A percentile compares a stretch with the other conserved stretches of the same genome.
Evolutionary conservation across 2,329 filamentous ascomycete genomes (phyloP).

Genomic region (Exophiala phaeomuriformis): DNA sequence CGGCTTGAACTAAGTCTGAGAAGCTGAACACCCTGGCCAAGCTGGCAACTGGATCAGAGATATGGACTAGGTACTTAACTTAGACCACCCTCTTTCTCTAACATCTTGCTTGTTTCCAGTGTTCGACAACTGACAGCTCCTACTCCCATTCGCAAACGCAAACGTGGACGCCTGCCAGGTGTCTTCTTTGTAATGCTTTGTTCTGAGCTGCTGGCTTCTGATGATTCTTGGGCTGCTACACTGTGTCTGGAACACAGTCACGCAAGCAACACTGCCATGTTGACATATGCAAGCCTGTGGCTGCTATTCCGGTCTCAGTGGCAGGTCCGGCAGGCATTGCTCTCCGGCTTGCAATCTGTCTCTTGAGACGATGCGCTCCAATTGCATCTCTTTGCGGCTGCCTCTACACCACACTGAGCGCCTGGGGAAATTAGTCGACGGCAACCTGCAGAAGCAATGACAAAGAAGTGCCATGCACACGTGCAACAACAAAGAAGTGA

Average conservation of each 20-base stretch:
- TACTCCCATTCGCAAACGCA: too few species aligned
- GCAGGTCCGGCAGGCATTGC: slow-evolving; percentile 9
- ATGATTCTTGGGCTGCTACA: background rate
- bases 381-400: slow-evolving; percentile 9
- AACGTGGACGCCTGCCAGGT: background rate
- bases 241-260: background rate
- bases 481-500: slow-evolving; percentile 19
- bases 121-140: background rate
- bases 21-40: too few species aligned
- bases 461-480: slow-evolving; percentile 23
- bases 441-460: slow-evolving; percentile 21
- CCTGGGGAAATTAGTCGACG: slow-evolving; percentile 21
- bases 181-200: background rate
- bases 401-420: slow-evolving; percentile 7
- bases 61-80: background rate
- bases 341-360: background rate
- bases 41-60: background rate
- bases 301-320: slow-evolving; percentile 4
- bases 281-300: background rate
- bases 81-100: background rate
- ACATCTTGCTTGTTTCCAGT: background rate
- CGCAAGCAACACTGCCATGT: slow-evolving; percentile 6
- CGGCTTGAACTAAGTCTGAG: background rate
- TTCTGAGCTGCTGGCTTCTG: background rate
- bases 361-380: slow-evolving; percentile 3